These are phyloP conservation scores for Penicillium fimorum DNA, from an alignment of 495 filamentous ascomycete genomes.

Conservation along the genomic window DNA sequence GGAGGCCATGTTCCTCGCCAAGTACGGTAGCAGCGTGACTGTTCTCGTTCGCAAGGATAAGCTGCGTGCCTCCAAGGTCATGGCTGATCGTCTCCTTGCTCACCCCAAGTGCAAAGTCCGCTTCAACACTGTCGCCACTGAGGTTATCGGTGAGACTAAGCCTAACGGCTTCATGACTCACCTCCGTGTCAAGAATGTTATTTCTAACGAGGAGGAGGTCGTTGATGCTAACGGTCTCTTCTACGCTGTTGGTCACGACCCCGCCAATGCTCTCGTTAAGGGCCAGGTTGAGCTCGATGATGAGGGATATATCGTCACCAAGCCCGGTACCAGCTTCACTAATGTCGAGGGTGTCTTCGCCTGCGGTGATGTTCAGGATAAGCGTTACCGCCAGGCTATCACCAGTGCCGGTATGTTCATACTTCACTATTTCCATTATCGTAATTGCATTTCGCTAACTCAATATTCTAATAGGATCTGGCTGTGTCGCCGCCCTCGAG, in stretches of 20 bases:
- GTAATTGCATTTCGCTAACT: conserved; percentile 10
- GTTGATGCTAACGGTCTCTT: conserved; percentile 91
- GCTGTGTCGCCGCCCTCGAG: conserved; percentile 92
- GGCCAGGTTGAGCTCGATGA: conserved; percentile 81
- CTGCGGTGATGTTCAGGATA: conserved; percentile 97
- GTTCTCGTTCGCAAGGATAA: conserved; percentile 86
- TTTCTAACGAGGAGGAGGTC: conserved; percentile 72
- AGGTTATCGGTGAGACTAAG: conserved; percentile 81
- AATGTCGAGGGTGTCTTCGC: conserved; percentile 92
- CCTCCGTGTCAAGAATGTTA: conserved; percentile 75
- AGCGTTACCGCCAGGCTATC: conserved; percentile 95
- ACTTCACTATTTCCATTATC: background rate
- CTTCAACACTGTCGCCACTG: conserved; percentile 76
- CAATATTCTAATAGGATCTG: conserved; percentile 61
- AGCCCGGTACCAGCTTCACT: conserved; percentile 84
- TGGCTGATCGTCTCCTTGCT: conserved; percentile 77
- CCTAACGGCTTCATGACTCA: conserved; percentile 76
- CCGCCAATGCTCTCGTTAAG: conserved; percentile 83
- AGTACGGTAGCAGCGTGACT: conserved; percentile 92
- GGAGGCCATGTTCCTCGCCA: conserved; percentile 95
- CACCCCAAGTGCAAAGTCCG: conserved; percentile 87
- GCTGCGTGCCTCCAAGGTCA: conserved; percentile 84
- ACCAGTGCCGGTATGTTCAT: conserved; percentile 84
- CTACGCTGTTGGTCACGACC: conserved; percentile 97
- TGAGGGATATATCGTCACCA: conserved; percentile 86